phyloP scores from a whole-genome alignment of 1,139 yeast species.

The Candida sanyaensis region DNA sequence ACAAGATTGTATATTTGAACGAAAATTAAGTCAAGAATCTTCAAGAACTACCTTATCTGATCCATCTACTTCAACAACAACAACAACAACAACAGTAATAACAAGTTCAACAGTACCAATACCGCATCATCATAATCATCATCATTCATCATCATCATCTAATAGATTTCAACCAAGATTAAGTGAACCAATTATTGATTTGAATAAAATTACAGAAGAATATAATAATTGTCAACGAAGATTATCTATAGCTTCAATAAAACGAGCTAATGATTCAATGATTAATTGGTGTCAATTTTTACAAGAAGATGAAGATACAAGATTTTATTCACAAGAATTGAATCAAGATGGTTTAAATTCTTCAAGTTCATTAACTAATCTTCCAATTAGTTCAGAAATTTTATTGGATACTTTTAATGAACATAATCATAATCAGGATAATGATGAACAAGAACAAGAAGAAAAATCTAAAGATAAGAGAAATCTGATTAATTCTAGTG shows the following conservation, averaged over 20 bases:
- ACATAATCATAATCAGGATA: neutral
- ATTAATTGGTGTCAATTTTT: constrained; percentile 11
- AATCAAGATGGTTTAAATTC: neutral
- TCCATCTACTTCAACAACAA: too few species aligned
- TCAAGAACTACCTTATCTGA: constrained; percentile 2
- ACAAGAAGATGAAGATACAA: constrained; percentile 4
- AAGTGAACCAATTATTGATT: constrained; percentile 16
- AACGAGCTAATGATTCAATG: neutral
- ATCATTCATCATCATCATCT: neutral
- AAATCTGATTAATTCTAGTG: neutral
- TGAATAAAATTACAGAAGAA: constrained; percentile 20
- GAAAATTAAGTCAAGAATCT: constrained; percentile 10
- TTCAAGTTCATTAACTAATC: constrained; percentile 1
- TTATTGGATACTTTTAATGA: constrained; percentile 9
- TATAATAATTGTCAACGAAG: constrained; percentile 13
- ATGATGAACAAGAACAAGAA: neutral
- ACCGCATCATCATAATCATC: constrained; percentile 1
- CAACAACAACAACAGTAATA: too few species aligned
- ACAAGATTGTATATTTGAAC: neutral
- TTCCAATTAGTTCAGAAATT: constrained; percentile 13
- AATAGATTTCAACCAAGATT: neutral
- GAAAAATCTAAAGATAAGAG: neutral
- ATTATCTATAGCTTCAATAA: constrained; percentile 7
- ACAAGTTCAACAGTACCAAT: constrained; percentile 12
- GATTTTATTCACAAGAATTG: constrained; percentile 4